These are phyloP conservation scores for Fusarium foetens DNA, from an alignment of 2,329 filamentous ascomycete genomes.

Conservation along the genomic window DNA sequence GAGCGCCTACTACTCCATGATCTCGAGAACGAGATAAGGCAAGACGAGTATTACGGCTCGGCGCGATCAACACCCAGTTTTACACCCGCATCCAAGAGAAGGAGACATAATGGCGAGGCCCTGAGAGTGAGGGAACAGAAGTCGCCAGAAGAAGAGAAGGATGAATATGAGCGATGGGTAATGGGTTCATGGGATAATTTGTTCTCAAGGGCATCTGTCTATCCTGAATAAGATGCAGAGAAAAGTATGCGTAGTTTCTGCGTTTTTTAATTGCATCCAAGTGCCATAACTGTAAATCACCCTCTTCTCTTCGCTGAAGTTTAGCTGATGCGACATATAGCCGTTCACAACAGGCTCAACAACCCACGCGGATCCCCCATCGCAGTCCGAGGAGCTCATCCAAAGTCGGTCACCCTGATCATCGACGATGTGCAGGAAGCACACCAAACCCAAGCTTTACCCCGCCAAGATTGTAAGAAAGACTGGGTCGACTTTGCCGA, in stretches of 20 bases:
- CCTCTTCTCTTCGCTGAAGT: accelerated
- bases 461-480: accelerated
- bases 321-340: accelerated
- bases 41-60: not conserved
- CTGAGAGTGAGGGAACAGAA: accelerated
- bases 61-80: not conserved
- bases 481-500: accelerated
- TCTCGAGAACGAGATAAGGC: not conserved
- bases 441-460: accelerated
- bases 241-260: accelerated
- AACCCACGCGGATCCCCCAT: no score
- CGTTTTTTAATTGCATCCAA: accelerated
- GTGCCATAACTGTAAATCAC: accelerated
- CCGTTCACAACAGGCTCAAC: accelerated
- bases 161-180: not conserved
- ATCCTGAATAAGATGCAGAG: not conserved
- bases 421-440: accelerated
- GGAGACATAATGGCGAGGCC: not conserved
- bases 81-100: not conserved
- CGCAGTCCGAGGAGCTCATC: accelerated
- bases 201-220: not conserved
- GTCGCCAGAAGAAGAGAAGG: not conserved
- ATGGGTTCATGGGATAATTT: not conserved
- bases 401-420: accelerated
- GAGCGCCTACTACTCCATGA: not conserved